phyloP scores from a whole-genome alignment of 1,139 yeast species.

The Zygosaccharomyces sapae region DNA sequence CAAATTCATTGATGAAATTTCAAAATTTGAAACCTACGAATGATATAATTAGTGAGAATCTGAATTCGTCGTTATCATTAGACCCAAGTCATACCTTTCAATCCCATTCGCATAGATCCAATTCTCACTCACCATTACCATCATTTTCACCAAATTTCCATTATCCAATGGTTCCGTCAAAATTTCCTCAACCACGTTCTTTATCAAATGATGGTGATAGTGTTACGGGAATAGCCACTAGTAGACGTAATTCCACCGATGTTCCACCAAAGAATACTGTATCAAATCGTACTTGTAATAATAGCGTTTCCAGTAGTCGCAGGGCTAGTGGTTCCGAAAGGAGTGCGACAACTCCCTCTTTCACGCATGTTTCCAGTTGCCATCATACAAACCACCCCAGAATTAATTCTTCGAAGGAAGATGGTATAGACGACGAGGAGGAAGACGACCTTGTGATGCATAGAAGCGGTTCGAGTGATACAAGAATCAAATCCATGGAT shows the following conservation, averaged over 20 bases:
- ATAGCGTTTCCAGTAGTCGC: constrained; percentile 15
- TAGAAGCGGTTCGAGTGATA: constrained; percentile 7
- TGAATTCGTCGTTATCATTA: constrained; percentile 37
- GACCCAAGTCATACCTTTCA: constrained; percentile 33
- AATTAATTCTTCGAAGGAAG: constrained; percentile 2
- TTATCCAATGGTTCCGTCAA: constrained; percentile 43
- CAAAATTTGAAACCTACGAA: constrained; percentile 47
- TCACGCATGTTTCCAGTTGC: not conserved
- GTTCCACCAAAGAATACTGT: constrained; percentile 17
- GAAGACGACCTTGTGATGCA: constrained; percentile 23
- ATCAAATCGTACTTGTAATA: constrained; percentile 19
- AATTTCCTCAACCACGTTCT: constrained; percentile 37
- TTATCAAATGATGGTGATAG: constrained; percentile 20
- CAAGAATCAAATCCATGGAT: constrained; percentile 25
- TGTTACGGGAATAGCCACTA: constrained; percentile 23
- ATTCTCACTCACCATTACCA: constrained; percentile 32
- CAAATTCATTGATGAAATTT: constrained; percentile 44
- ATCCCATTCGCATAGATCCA: constrained; percentile 22
- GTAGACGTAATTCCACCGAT: constrained; percentile 25
- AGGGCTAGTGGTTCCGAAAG: constrained; percentile 8
- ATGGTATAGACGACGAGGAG: constrained; percentile 9
- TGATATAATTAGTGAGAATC: constrained; percentile 41
- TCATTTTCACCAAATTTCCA: constrained; percentile 38
- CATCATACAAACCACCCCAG: not conserved
- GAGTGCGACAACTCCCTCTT: constrained; percentile 3